Conservation (phyloP, 2,329 filamentous ascomycete genomes). For the Arachnopeziza araneosa region DNA sequence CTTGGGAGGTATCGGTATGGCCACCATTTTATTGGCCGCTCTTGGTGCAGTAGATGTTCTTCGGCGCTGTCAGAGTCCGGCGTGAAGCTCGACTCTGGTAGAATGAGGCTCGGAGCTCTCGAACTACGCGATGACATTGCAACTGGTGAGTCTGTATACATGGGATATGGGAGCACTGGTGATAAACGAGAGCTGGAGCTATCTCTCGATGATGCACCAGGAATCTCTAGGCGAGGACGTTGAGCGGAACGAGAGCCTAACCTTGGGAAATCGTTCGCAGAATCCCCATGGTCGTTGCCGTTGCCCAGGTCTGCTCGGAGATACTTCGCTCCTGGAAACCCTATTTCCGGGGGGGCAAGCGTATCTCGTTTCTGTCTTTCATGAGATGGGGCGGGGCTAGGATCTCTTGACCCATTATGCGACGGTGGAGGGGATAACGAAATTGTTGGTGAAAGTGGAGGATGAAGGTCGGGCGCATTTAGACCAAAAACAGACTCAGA, state of each 20-base stretch:
- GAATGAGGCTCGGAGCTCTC: constrained; percentile 25
- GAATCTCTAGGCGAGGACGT: constrained; percentile 26
- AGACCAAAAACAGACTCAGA: constrained; percentile 14
- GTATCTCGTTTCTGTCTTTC: constrained; percentile 31
- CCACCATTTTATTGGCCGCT: constrained; percentile 64
- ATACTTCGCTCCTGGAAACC: constrained; percentile 31
- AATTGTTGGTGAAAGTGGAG: constrained; percentile 31
- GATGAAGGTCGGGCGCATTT: constrained; percentile 18
- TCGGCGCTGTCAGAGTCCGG: constrained; percentile 21
- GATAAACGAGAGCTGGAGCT: constrained; percentile 25
- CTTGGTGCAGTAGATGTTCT: constrained; percentile 15
- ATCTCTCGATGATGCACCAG: constrained; percentile 23
- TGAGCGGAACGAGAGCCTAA: constrained; percentile 11
- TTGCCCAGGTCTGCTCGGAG: constrained; percentile 15
- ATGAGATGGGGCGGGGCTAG: constrained; percentile 29
- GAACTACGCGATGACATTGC: constrained; percentile 25
- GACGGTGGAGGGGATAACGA: constrained; percentile 26
- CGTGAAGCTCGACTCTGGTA: constrained; percentile 23
- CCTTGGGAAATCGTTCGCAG: constrained; percentile 14
- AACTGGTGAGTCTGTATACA: constrained; percentile 29
- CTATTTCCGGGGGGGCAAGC: constrained; percentile 38
- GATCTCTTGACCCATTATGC: constrained; percentile 23
- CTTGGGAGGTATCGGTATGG: constrained; percentile 68
- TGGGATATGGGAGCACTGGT: constrained; percentile 28
- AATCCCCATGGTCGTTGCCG: not conserved